Percentiles rank a stretch among this genome's conserved stretches.
Evolutionary conservation across 352 stramenopile species (phyloP).

Genomic region (Phytopythium helicoides): DNA sequence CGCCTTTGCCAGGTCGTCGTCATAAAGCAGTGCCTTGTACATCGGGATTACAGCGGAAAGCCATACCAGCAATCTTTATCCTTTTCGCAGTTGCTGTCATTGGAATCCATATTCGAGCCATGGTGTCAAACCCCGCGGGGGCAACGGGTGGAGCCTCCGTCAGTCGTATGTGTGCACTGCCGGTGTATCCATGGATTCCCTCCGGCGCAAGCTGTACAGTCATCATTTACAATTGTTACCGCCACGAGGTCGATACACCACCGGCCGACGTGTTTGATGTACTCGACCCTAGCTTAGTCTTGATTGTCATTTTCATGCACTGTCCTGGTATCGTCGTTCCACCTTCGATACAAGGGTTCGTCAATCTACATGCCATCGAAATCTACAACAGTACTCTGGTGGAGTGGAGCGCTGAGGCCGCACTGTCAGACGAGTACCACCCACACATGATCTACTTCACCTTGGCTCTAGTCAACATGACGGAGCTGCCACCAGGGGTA

Average conservation of each 20-base stretch:
- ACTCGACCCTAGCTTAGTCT: constrained; percentile 21
- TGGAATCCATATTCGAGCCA: no score
- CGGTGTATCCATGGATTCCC: constrained; percentile 36
- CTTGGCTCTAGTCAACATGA: constrained; percentile 44
- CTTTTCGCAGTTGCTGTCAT: no score
- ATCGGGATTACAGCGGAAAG: no score
- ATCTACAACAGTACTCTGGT: constrained; percentile 53
- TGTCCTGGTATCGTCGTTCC: constrained; percentile 39
- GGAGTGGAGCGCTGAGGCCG: constrained; percentile 28
- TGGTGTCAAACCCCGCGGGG: background rate
- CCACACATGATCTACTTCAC: constrained; percentile 26
- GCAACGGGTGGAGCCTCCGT: no score
- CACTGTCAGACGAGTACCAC: constrained; percentile 27
- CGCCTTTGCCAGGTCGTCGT: no score
- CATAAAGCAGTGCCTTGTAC: no score
- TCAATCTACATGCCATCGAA: constrained; percentile 44
- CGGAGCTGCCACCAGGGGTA: constrained; percentile 28
- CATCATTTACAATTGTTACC: constrained; percentile 34
- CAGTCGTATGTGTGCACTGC: constrained; percentile 29
- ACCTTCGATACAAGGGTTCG: constrained; percentile 21
- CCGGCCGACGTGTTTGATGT: background rate
- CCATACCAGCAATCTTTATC: no score
- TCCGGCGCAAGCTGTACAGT: constrained; percentile 31
- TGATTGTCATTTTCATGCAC: constrained; percentile 43
- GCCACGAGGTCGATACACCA: constrained; percentile 9